phyloP scores from a whole-genome alignment of 768 basidiomycete genomes.

The Lentinula aciculospora region DNA sequence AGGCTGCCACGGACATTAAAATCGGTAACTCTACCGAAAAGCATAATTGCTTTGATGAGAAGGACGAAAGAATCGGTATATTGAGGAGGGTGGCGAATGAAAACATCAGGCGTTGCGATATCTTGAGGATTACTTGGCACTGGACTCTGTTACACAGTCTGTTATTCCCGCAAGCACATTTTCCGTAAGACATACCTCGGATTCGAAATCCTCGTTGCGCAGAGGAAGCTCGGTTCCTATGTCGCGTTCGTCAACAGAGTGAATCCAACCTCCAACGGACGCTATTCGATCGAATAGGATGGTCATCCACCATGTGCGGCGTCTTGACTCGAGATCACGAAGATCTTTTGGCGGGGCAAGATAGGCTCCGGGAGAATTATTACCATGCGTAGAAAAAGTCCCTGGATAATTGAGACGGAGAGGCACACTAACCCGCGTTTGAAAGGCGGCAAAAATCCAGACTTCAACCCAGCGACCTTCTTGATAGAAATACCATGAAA shows the following conservation, averaged over 20 bases:
- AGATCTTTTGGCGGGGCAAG: slow-evolving; percentile 73
- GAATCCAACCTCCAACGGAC: slow-evolving; percentile 62
- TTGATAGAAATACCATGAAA: slow-evolving; percentile 90
- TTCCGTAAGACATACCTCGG: slow-evolving; percentile 42
- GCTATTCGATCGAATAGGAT: slow-evolving; percentile 80
- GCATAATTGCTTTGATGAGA: slow-evolving; percentile 77
- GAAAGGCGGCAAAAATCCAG: slow-evolving; percentile 86
- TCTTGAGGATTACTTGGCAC: slow-evolving; percentile 76
- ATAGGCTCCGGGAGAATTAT: slow-evolving; percentile 71
- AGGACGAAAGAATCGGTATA: slow-evolving; percentile 82
- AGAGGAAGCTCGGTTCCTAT: slow-evolving; percentile 81
- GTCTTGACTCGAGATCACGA: slow-evolving; percentile 69
- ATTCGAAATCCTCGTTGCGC: slow-evolving; percentile 70
- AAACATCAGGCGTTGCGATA: slow-evolving; percentile 56
- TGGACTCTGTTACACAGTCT: slow-evolving; percentile 33
- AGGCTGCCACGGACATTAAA: slow-evolving; percentile 75
- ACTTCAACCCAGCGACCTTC: slow-evolving; percentile 90
- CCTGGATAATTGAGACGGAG: slow-evolving; percentile 83
- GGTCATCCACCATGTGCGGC: slow-evolving; percentile 91
- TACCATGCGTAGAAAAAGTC: slow-evolving; percentile 66
- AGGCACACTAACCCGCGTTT: slow-evolving; percentile 76
- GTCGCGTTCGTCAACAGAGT: slow-evolving; percentile 79
- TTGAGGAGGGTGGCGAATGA: slow-evolving; percentile 63
- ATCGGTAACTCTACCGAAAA: slow-evolving; percentile 83
- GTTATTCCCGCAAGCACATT: background rate